These are phyloP conservation scores for Boletellus ananas DNA, from an alignment of 768 basidiomycete genomes.

Conservation along the genomic window DNA sequence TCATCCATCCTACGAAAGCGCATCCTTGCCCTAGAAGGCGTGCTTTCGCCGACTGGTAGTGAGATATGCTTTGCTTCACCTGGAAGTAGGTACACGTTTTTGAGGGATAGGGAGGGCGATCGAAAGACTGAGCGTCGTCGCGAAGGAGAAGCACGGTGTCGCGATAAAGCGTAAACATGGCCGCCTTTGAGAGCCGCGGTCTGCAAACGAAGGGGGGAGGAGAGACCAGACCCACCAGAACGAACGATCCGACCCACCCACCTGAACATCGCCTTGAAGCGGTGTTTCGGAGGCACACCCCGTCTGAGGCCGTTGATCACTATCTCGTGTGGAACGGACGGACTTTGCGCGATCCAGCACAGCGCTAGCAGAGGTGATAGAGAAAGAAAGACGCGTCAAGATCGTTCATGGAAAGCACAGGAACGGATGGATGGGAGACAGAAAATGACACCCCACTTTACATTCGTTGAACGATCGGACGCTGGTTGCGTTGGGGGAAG, in stretches of 20 bases:
- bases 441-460: slow-evolving; percentile 20
- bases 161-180: slow-evolving; percentile 48
- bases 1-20: slow-evolving; percentile 62
- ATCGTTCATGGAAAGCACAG: too few species aligned
- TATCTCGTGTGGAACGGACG: slow-evolving; percentile 48
- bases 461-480: slow-evolving; percentile 66
- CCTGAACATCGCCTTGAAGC: slow-evolving; percentile 61
- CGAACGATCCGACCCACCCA: slow-evolving; percentile 18
- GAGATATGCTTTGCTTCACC: slow-evolving; percentile 38
- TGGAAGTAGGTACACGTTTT: slow-evolving; percentile 41
- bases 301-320: slow-evolving; percentile 78
- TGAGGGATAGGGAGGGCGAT: slow-evolving; percentile 13
- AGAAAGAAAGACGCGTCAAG: too few species aligned
- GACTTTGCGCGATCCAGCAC: slow-evolving; percentile 59
- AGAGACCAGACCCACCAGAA: not conserved
- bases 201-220: slow-evolving; percentile 29
- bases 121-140: not conserved
- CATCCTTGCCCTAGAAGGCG: slow-evolving; percentile 41
- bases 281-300: slow-evolving; percentile 70
- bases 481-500: not conserved
- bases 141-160: slow-evolving; percentile 19
- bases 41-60: slow-evolving; percentile 52
- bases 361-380: slow-evolving; percentile 44
- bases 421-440: too few species aligned
- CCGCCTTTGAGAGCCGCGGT: slow-evolving; percentile 49